phyloP scores from a whole-genome alignment of 2,329 filamentous ascomycete species.

The Exophiala oligosperma region DNA sequence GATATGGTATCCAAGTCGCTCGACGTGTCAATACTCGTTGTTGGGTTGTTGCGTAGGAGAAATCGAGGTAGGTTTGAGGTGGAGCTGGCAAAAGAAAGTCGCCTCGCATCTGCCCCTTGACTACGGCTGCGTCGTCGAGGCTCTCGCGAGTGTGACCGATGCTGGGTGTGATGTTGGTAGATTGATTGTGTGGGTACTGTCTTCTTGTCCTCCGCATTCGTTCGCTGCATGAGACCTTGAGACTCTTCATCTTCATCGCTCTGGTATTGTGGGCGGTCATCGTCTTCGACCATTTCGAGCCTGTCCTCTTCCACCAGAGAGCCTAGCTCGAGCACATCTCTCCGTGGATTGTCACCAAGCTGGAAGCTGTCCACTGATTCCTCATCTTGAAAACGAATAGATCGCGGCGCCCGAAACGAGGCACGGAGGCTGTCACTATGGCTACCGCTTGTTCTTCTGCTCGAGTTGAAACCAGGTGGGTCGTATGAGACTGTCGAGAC shows the following conservation, averaged over 20 bases:
- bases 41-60: conserved; percentile 2
- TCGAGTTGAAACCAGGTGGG: conserved; percentile 57
- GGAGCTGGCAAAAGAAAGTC: background rate
- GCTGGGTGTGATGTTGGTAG: background rate
- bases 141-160: conserved; percentile 1
- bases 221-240: background rate
- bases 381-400: conserved; percentile 1
- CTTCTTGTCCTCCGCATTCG: background rate
- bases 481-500: background rate
- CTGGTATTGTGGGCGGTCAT: background rate
- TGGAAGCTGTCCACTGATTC: background rate
- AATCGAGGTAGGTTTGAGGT: conserved; percentile 6
- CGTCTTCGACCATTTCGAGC: background rate
- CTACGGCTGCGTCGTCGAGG: background rate
- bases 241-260: background rate
- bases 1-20: conserved; percentile 23
- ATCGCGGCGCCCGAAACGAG: conserved; percentile 16
- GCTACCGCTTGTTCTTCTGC: conserved; percentile 73
- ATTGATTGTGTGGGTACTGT: background rate
- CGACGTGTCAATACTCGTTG: background rate
- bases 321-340: background rate
- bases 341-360: background rate
- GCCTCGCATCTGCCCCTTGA: background rate
- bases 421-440: conserved; percentile 71
- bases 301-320: background rate